phyloP scores from a whole-genome alignment of 495 filamentous ascomycete genomes.

The Aspergillus funiculosus region DNA sequence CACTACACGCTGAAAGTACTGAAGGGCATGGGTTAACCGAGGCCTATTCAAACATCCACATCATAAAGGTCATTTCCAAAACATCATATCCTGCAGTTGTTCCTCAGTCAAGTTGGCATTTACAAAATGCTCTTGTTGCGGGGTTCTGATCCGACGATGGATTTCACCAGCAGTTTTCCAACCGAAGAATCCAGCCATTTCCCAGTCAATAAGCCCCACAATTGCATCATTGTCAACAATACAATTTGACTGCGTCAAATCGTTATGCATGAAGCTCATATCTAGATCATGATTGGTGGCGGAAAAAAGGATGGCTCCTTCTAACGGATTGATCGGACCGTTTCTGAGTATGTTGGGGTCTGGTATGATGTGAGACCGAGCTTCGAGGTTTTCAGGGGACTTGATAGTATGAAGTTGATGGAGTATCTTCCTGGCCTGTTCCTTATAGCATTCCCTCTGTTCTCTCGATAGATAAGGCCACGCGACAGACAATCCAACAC shows the following conservation, averaged over 20 bases:
- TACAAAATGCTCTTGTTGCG: conserved; percentile 34
- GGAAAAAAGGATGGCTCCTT: conserved; percentile 32
- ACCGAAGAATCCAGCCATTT: conserved; percentile 43
- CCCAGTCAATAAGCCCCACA: conserved; percentile 42
- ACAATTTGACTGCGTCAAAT: conserved; percentile 35
- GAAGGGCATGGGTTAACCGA: no score
- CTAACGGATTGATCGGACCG: conserved; percentile 28
- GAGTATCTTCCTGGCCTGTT: conserved; percentile 35
- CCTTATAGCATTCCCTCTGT: conserved; percentile 38
- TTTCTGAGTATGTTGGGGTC: conserved; percentile 34
- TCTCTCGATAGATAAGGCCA: conserved; percentile 36
- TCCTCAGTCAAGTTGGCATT: conserved; percentile 27
- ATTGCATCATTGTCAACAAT: conserved; percentile 41
- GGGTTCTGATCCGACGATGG: conserved; percentile 32
- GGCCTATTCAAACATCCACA: no score
- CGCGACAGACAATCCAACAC: conserved; percentile 38
- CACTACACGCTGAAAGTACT: no score
- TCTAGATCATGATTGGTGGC: conserved; percentile 23
- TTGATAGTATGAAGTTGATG: conserved; percentile 23
- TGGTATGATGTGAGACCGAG: conserved; percentile 27
- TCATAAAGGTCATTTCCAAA: no score
- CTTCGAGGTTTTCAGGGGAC: conserved; percentile 14
- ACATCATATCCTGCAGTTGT: conserved; percentile 27
- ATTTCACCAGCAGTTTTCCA: conserved; percentile 37
- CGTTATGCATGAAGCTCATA: conserved; percentile 35